Base-by-base conservation (phyloP, 139 green algal species). In the Ostreobium quekettii region DNA sequence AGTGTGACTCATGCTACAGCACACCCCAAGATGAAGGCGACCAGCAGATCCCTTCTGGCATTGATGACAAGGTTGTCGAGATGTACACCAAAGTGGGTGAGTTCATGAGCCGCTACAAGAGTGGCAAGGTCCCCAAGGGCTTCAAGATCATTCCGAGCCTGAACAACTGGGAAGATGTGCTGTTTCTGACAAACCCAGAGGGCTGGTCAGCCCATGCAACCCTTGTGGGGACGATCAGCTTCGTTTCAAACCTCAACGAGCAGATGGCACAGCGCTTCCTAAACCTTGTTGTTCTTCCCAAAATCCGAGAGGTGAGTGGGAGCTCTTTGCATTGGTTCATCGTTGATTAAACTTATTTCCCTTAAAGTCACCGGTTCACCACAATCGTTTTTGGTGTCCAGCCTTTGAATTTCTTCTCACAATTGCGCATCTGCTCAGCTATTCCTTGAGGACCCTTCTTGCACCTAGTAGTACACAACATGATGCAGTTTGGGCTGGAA, bases 111-210 rank as follows among this genome's bases (percentile, higher is more conserved):
- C n/a, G 59, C 8, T 66, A 66, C 29, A 42, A 15, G 15, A 7
- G 6, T 47, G 59, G 59, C 26, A 66, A 75, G 64, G 72, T 97
- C 2, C 93, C 93, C 63, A 96, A 98, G 78, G 95, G 93, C n/a
- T 97, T 99, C 83, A 98, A 98, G 73, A 90, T 99, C 67, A 93
- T 99, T 48, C 95, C 95, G 36, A 90, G 82, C 67, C 81, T 99
- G 30, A 71, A 75, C 33, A 96, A 97, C 74, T 99, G 95, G 95
- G 93, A 99, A 81, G 89, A 98, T 68, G 82, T 97, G 64, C 78
- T 99, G 66, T 93, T 81, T 70, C 75, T 98, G 22, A 99, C 94
- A 15, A 79, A 91, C 2, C 87, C 89, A 22, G 84, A 93, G 47
- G 37, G 61, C 37, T 98, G 93, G 93, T 89, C 76, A 29, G 84